Evolutionary conservation across 2,329 filamentous ascomycete species (phyloP).

Genomic region (Cercospora beticola): DNA sequence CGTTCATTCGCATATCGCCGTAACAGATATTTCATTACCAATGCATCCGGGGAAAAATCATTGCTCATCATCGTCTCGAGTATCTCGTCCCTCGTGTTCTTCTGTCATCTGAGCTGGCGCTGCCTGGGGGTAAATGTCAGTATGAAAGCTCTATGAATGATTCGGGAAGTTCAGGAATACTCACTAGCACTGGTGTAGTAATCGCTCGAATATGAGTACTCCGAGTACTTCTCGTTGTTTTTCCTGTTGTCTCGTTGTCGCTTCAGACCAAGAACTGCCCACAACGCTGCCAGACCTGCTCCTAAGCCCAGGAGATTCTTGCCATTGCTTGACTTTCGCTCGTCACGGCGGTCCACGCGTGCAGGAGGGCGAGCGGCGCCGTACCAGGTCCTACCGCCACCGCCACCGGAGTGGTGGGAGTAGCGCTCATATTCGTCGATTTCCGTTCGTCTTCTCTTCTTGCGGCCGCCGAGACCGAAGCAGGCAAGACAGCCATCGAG

Average conservation of each 20-base stretch:
- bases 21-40: slow-evolving; percentile 3
- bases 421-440: slow-evolving; percentile 63
- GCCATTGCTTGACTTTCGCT: slow-evolving; percentile 37
- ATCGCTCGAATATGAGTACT: slow-evolving; percentile 45
- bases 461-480: slow-evolving; percentile 57
- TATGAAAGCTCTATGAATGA: not conserved
- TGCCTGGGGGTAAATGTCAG: slow-evolving; percentile 24
- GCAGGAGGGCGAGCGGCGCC: slow-evolving; percentile 38
- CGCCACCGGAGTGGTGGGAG: slow-evolving; percentile 53
- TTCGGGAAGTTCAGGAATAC: slow-evolving; percentile 35
- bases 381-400: slow-evolving; percentile 50
- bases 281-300: slow-evolving; percentile 46
- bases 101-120: slow-evolving; percentile 30
- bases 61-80: slow-evolving; percentile 22
- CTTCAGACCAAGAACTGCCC: slow-evolving; percentile 49
- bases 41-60: not conserved
- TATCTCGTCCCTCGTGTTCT: slow-evolving; percentile 24
- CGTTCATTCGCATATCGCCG: not conserved
- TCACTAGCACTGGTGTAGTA: slow-evolving; percentile 51
- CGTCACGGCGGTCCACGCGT: slow-evolving; percentile 40
- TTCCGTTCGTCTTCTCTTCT: slow-evolving; percentile 53
- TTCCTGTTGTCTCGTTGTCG: slow-evolving; percentile 40
- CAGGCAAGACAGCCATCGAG: slow-evolving; percentile 58
- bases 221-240: slow-evolving; percentile 45
- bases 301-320: slow-evolving; percentile 40